phyloP scores from a whole-genome alignment of 441 rosid genomes.

The Sinapis alba region DNA sequence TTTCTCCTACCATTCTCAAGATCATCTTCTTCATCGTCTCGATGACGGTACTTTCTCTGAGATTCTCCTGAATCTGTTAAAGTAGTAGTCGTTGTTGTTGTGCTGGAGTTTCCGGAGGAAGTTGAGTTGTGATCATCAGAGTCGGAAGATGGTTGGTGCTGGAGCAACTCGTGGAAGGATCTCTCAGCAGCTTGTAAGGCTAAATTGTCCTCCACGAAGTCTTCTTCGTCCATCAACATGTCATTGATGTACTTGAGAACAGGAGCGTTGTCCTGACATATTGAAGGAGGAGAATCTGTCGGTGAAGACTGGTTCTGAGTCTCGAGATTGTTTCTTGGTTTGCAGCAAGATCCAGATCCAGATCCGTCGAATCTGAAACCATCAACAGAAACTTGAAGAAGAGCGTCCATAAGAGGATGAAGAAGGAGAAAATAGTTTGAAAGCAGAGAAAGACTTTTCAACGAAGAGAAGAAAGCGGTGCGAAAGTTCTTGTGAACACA shows the following conservation, averaged over 20 bases:
- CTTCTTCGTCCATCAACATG: constrained; percentile 68
- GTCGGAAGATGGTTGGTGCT: constrained; percentile 16
- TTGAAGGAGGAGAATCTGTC: constrained; percentile 20
- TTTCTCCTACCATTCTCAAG: constrained; percentile 31
- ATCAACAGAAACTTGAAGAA: constrained; percentile 30
- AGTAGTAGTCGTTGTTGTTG: background rate
- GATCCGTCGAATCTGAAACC: constrained; percentile 36
- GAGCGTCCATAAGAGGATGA: constrained; percentile 33
- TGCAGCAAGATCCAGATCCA: constrained; percentile 36
- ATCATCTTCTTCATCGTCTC: constrained; percentile 32
- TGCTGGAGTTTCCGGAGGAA: constrained; percentile 19
- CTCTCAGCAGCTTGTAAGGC: constrained; percentile 71
- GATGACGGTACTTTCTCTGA: constrained; percentile 45
- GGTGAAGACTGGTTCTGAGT: constrained; percentile 21
- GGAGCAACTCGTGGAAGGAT: constrained; percentile 55
- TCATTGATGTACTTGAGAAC: constrained; percentile 61
- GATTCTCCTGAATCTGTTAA: constrained; percentile 42
- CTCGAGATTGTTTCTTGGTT: constrained; percentile 34
- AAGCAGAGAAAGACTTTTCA: background rate
- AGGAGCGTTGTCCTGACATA: constrained; percentile 31
- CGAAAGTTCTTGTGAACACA: constrained; percentile 23
- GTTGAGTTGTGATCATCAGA: constrained; percentile 41
- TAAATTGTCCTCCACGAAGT: constrained; percentile 48
- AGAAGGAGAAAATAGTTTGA: constrained; percentile 9
- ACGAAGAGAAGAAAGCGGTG: constrained; percentile 22